Percentiles rank a stretch among this genome's conserved stretches.
Conservation (phyloP, 441 rosid species). For the Populus trichocarpa region DNA sequence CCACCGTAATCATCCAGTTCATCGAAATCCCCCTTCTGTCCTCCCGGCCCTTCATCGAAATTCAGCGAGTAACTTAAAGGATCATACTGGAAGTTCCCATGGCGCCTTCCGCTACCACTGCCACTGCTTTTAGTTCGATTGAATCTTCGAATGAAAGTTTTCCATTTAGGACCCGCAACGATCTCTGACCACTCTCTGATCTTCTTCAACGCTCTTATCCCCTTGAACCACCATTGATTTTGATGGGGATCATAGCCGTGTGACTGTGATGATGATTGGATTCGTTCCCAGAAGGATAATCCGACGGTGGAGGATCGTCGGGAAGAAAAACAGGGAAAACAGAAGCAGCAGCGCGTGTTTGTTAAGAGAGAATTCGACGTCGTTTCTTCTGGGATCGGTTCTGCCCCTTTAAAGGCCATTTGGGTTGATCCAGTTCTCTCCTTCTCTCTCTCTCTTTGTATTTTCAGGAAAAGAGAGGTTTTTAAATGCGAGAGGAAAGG, state of each 20-base stretch:
- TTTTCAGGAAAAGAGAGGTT: not conserved
- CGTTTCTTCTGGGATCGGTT: conserved; percentile 21
- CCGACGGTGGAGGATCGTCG: conserved; percentile 34
- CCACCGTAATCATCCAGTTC: conserved; percentile 33
- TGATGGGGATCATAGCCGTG: conserved; percentile 16
- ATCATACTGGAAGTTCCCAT: conserved; percentile 70
- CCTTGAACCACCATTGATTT: conserved; percentile 42
- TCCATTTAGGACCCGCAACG: conserved; percentile 93
- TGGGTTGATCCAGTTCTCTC: not conserved
- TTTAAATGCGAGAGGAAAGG: not conserved
- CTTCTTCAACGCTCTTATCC: conserved; percentile 37
- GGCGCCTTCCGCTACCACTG: conserved; percentile 10
- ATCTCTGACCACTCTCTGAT: conserved; percentile 86
- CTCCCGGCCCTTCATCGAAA: conserved; percentile 47
- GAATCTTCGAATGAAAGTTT: conserved; percentile 77
- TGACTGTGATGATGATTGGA: conserved; percentile 24
- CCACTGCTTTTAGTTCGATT: conserved; percentile 43
- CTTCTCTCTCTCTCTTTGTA: too few species aligned
- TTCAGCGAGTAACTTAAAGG: conserved; percentile 66
- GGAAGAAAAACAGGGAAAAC: conserved; percentile 52
- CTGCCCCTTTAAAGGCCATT: conserved; percentile 22
- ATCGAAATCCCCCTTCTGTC: conserved; percentile 24
- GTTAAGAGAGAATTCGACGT: conserved; percentile 21
- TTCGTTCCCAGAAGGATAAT: conserved; percentile 49
- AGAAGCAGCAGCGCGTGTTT: conserved; percentile 39